phyloP scores from a whole-genome alignment of 352 stramenopile genomes.

The Globisporangium irregulare region DNA sequence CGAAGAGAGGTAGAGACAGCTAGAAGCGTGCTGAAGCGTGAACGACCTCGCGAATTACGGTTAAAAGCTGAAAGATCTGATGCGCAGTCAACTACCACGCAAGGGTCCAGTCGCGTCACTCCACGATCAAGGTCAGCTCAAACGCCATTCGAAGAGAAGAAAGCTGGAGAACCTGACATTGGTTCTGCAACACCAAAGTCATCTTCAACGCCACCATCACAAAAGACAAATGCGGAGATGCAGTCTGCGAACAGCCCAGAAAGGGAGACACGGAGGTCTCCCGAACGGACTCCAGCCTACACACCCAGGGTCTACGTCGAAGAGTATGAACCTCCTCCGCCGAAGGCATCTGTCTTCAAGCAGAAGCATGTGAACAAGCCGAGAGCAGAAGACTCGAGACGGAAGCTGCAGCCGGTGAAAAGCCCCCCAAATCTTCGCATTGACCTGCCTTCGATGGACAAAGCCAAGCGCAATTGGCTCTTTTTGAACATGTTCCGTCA shows the following conservation, averaged over 20 bases:
- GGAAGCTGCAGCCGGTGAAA: slow-evolving; percentile 47
- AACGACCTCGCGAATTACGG: slow-evolving; percentile 16
- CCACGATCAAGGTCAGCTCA: neutral
- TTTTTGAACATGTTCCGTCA: slow-evolving; percentile 82
- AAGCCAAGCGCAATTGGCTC: slow-evolving; percentile 72
- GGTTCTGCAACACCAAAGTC: neutral
- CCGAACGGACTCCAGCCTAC: slow-evolving; percentile 5
- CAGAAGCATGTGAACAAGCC: slow-evolving; percentile 26
- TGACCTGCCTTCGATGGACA: slow-evolving; percentile 47
- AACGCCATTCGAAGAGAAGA: neutral
- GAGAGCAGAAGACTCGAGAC: slow-evolving; percentile 20
- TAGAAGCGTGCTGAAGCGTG: slow-evolving; percentile 6
- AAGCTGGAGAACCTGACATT: neutral
- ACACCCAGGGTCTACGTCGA: slow-evolving; percentile 19
- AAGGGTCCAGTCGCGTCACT: neutral
- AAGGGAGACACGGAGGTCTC: neutral
- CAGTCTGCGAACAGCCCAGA: neutral
- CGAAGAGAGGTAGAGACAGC: neutral
- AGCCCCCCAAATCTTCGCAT: slow-evolving; percentile 50
- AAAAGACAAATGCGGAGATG: neutral
- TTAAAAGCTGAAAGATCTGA: neutral
- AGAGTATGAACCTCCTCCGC: slow-evolving; percentile 28
- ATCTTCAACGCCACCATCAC: too few species aligned
- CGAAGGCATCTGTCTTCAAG: slow-evolving; percentile 45
- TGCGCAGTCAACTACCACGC: neutral